Evolutionary conservation across 2,329 filamentous ascomycete genomes (phyloP).

Genomic region (Zarea fungicola): DNA sequence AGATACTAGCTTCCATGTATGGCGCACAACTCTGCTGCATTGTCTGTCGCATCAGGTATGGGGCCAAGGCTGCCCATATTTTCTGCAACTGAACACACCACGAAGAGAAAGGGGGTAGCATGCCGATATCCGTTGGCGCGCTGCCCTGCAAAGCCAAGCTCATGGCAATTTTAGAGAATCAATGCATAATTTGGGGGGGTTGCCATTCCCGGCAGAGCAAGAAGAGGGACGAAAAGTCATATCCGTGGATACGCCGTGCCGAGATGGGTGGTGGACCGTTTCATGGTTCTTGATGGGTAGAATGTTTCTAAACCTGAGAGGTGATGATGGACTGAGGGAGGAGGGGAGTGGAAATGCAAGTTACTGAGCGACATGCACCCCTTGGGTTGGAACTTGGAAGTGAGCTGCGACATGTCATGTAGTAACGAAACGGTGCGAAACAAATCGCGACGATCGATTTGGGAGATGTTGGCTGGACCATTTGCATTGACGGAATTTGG

Average conservation of each 20-base stretch:
- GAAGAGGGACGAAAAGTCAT: neutral
- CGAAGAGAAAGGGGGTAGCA: no score
- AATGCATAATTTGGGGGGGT: neutral
- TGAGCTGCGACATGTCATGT: neutral
- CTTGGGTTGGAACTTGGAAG: neutral
- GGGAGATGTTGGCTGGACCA: neutral
- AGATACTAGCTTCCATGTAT: neutral
- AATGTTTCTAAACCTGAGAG: neutral
- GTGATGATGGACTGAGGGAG: no score
- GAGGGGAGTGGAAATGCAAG: no score
- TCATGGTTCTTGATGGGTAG: neutral
- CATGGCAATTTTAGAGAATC: neutral
- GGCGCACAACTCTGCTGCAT: slow-evolving; percentile 2
- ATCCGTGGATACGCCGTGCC: slow-evolving; percentile 1
- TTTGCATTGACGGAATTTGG: neutral
- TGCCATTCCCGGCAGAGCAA: neutral
- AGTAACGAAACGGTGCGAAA: slow-evolving; percentile 6
- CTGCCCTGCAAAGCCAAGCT: neutral
- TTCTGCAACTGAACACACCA: slow-evolving; percentile 7
- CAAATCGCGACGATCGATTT: slow-evolving; percentile 4
- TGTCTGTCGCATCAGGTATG: neutral
- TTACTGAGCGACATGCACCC: no score
- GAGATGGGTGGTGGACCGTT: slow-evolving; percentile 5
- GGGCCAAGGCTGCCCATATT: neutral
- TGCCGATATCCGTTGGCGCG: slow-evolving; percentile 1